A percentile compares a stretch with the other conserved stretches of the same genome.
phyloP scores from a whole-genome alignment of 2,329 filamentous ascomycete species.

The Berkeleyomyces basicola region DNA sequence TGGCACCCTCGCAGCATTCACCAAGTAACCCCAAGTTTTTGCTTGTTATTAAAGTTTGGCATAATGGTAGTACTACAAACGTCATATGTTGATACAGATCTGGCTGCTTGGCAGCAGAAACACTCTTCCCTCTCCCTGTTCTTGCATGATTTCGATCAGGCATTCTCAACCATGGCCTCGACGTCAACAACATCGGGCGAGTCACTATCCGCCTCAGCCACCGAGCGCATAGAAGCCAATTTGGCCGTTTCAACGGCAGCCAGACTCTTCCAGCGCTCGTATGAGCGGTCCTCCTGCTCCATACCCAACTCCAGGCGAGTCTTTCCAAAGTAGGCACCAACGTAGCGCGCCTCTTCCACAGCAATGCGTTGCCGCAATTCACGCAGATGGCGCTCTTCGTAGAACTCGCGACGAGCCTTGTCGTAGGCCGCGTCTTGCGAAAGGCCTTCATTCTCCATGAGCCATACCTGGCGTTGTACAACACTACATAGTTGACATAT shows the following conservation, averaged over 20 bases:
- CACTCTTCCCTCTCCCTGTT: not conserved
- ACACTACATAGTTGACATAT: slow-evolving; percentile 44
- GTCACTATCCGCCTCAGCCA: slow-evolving; percentile 17
- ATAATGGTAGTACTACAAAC: not conserved
- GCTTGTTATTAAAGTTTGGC: not conserved
- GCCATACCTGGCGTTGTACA: slow-evolving; percentile 76
- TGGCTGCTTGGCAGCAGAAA: not conserved
- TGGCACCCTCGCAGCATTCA: not conserved
- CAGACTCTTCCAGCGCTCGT: slow-evolving; percentile 75
- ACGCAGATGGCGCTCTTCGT: slow-evolving; percentile 62
- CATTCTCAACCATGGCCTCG: slow-evolving; percentile 4
- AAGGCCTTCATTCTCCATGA: slow-evolving; percentile 52
- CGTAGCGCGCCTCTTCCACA: slow-evolving; percentile 68
- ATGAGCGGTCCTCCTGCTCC: slow-evolving; percentile 63
- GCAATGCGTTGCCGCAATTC: slow-evolving; percentile 73
- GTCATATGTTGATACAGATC: slow-evolving; percentile 1
- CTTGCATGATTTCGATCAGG: not conserved
- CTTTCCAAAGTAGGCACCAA: slow-evolving; percentile 80
- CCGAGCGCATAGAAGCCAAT: slow-evolving; percentile 24
- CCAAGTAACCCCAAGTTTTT: not conserved
- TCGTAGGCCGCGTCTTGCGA: slow-evolving; percentile 64
- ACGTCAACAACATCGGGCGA: not conserved
- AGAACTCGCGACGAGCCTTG: slow-evolving; percentile 75
- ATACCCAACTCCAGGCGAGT: slow-evolving; percentile 59
- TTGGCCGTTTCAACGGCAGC: slow-evolving; percentile 35